Conservation (phyloP, 2,329 filamentous ascomycete species). For the Penicillium sp. region DNA sequence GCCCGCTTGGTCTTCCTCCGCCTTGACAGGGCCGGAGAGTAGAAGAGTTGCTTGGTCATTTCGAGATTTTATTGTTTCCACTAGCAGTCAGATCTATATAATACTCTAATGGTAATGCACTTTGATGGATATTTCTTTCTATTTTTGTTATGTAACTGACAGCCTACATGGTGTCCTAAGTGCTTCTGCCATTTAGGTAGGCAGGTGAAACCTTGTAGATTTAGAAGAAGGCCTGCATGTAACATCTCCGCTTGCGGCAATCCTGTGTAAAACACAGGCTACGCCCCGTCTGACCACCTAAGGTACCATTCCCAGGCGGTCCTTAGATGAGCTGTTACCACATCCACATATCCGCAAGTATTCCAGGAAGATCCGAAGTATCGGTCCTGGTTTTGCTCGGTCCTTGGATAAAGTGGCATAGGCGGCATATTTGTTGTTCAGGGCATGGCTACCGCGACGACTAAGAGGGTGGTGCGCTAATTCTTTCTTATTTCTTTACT, state of each 20-base stretch:
- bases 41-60: conserved; percentile 21
- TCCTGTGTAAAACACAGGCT: no score
- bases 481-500: no score
- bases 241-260: neutral
- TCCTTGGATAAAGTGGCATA: no score
- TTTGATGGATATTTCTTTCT: neutral
- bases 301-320: neutral
- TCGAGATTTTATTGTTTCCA: conserved; percentile 17
- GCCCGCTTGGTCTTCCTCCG: conserved; percentile 10
- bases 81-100: conserved; percentile 8
- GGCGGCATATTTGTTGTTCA: no score
- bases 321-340: no score
- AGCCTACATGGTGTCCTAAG: neutral
- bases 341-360: no score
- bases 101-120: conserved; percentile 23
- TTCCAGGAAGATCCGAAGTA: no score
- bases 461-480: no score
- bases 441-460: no score
- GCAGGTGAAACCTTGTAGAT: neutral
- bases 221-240: neutral
- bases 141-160: neutral
- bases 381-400: no score
- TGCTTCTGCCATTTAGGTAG: no score
- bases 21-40: conserved; percentile 3
- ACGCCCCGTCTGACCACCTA: no score